Evolutionary conservation across 805 yeast species (phyloP).

Genomic region (Pichia eremophila): DNA sequence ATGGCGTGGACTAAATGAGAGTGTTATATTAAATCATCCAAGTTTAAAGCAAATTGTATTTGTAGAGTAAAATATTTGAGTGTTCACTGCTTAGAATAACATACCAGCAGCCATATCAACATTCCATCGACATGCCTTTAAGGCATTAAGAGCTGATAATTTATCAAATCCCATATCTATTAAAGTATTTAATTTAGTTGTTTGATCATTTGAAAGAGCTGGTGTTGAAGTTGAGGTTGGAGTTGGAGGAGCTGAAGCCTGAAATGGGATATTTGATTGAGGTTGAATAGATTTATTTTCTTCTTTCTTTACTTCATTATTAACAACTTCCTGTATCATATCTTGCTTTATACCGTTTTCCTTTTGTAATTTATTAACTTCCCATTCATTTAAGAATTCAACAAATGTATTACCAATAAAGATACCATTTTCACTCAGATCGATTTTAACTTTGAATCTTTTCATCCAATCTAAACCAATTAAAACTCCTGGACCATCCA

Average conservation of each 20-base stretch:
- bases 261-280: constrained; percentile 4
- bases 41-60: constrained; percentile 25
- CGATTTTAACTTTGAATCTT: constrained; percentile 77
- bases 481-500: constrained; percentile 54
- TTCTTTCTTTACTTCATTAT: neutral
- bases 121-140: constrained; percentile 62
- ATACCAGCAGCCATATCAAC: constrained; percentile 81
- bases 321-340: neutral
- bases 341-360: constrained; percentile 16
- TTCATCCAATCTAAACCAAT: constrained; percentile 88
- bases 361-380: constrained; percentile 9
- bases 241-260: too few species aligned
- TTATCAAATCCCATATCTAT: constrained; percentile 64
- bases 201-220: constrained; percentile 12
- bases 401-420: constrained; percentile 38
- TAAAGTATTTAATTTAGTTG: constrained; percentile 33
- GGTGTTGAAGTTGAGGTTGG: neutral
- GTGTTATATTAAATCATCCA: constrained; percentile 51
- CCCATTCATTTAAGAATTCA: constrained; percentile 13
- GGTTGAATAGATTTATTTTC: constrained; percentile 3
- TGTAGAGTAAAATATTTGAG: too few species aligned
- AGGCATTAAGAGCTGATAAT: constrained; percentile 53
- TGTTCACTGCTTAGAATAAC: too few species aligned
- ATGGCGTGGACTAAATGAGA: constrained; percentile 55
- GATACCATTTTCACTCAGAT: constrained; percentile 55